Percentiles rank a stretch among this genome's conserved stretches.
These are phyloP conservation scores for Begonia loranthoides DNA, from an alignment of 306 rosid genomes.

Conservation along the genomic window DNA sequence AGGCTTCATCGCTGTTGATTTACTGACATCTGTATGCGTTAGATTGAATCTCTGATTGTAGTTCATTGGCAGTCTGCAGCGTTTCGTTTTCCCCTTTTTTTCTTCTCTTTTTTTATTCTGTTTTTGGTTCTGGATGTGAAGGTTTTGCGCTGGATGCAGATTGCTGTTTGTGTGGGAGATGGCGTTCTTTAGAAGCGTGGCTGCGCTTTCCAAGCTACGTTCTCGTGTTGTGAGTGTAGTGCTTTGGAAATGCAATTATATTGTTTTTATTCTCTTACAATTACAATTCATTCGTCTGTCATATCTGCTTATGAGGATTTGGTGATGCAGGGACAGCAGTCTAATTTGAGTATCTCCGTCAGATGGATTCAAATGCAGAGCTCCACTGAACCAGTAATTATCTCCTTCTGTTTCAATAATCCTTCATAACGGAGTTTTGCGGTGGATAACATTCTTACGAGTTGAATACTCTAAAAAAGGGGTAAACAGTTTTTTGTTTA, in stretches of 20 bases:
- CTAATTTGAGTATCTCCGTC: constrained; percentile 52
- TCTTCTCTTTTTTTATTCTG: neutral
- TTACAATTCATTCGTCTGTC: neutral
- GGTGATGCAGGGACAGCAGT: constrained; percentile 56
- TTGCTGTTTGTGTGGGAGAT: constrained; percentile 8
- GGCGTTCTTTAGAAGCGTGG: constrained; percentile 53
- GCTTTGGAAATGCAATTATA: too few relatives aligned
- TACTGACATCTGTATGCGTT: neutral
- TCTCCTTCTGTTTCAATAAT: too few relatives aligned
- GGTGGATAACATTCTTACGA: too few relatives aligned
- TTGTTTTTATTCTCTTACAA: neutral
- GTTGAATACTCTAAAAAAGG: too few relatives aligned
- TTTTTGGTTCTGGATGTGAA: neutral
- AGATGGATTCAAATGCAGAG: constrained; percentile 76
- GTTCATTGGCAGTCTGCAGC: too few relatives aligned
- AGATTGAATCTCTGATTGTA: too few relatives aligned
- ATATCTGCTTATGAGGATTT: neutral
- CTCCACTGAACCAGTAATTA: constrained; percentile 47
- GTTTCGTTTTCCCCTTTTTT: neutral
- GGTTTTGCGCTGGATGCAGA: constrained; percentile 7
- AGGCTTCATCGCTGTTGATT: neutral
- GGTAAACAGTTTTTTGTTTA: too few relatives aligned
- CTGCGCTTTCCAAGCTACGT: constrained; percentile 70
- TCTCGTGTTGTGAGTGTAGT: constrained; percentile 51
- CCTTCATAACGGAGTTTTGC: too few relatives aligned